These are phyloP conservation scores for Peronospora belbahrii DNA, from an alignment of 352 stramenopile species.

Conservation along the genomic window DNA sequence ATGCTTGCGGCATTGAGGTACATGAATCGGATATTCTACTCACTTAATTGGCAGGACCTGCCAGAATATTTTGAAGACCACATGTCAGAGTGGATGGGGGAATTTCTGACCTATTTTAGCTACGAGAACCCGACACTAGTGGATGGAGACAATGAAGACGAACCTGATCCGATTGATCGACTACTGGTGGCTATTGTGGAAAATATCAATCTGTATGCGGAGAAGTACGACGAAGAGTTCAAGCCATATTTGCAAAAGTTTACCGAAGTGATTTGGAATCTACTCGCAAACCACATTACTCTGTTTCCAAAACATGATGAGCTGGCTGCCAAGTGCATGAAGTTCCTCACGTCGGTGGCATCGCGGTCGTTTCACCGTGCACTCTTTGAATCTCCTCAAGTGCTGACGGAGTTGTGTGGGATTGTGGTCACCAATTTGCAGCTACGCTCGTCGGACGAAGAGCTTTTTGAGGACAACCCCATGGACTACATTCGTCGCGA, in stretches of 20 bases:
- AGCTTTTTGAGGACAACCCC: conserved; percentile 98
- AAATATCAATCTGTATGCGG: conserved; percentile 96
- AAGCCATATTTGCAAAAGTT: conserved; percentile 92
- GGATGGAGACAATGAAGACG: conserved; percentile 89
- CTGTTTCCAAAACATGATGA: conserved; percentile 91
- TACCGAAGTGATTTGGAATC: conserved; percentile 82
- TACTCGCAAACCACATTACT: conserved; percentile 65
- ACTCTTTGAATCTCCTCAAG: conserved; percentile 78
- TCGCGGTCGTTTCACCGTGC: conserved; percentile 90
- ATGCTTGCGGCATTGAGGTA: conserved; percentile 84
- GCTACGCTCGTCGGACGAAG: conserved; percentile 93
- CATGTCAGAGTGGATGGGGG: conserved; percentile 93
- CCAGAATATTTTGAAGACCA: conserved; percentile 99
- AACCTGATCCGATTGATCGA: conserved; percentile 88
- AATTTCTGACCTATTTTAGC: conserved; percentile 92
- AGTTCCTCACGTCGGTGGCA: conserved; percentile 95
- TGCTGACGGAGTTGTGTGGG: conserved; percentile 89
- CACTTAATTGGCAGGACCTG: conserved; percentile 97
- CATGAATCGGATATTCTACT: conserved; percentile 97
- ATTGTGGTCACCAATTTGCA: conserved; percentile 98
- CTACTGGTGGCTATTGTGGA: conserved; percentile 94
- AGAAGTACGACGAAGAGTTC: conserved; percentile 99
- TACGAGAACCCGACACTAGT: conserved; percentile 92
- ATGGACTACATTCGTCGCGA: conserved; percentile 97
- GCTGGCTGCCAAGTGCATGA: conserved; percentile 93